These are phyloP conservation scores for Hysterium pulicare DNA, from an alignment of 2,329 filamentous ascomycete species.

Conservation along the genomic window DNA sequence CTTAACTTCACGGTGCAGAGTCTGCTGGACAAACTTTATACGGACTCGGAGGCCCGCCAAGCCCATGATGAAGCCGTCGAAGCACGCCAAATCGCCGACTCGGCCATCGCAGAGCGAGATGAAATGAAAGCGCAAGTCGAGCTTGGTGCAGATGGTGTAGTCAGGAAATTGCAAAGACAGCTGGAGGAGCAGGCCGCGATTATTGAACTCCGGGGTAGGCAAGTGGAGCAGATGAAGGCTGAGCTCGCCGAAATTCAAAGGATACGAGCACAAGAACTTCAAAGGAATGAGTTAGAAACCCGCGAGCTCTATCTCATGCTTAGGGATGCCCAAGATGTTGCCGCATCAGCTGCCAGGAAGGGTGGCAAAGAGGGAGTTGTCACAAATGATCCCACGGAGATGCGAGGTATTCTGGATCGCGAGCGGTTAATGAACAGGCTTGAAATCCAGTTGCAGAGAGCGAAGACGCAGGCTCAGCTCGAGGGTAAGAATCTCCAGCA, in stretches of 20 bases:
- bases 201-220: slow-evolving; percentile 82
- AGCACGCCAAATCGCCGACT: slow-evolving; percentile 88
- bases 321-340: slow-evolving; percentile 92
- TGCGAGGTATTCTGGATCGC: slow-evolving; percentile 90
- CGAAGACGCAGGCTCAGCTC: slow-evolving; percentile 96
- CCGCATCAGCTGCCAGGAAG: slow-evolving; percentile 77
- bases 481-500: slow-evolving; percentile 89
- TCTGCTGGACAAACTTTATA: slow-evolving; percentile 91
- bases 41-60: slow-evolving; percentile 89
- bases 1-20: slow-evolving; percentile 97
- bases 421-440: slow-evolving; percentile 89
- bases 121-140: slow-evolving; percentile 88
- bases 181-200: slow-evolving; percentile 89
- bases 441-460: slow-evolving; percentile 91
- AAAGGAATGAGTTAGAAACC: slow-evolving; percentile 93
- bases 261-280: slow-evolving; percentile 82
- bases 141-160: slow-evolving; percentile 86
- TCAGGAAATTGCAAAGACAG: slow-evolving; percentile 88
- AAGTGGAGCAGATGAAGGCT: slow-evolving; percentile 82
- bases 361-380: slow-evolving; percentile 50
- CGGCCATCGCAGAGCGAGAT: slow-evolving; percentile 92
- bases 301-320: slow-evolving; percentile 98
- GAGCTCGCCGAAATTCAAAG: slow-evolving; percentile 85
- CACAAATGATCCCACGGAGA: slow-evolving; percentile 67
- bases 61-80: slow-evolving; percentile 89